Base-by-base conservation (phyloP, 2,329 filamentous ascomycete genomes). In the Neobulgaria alba region DNA sequence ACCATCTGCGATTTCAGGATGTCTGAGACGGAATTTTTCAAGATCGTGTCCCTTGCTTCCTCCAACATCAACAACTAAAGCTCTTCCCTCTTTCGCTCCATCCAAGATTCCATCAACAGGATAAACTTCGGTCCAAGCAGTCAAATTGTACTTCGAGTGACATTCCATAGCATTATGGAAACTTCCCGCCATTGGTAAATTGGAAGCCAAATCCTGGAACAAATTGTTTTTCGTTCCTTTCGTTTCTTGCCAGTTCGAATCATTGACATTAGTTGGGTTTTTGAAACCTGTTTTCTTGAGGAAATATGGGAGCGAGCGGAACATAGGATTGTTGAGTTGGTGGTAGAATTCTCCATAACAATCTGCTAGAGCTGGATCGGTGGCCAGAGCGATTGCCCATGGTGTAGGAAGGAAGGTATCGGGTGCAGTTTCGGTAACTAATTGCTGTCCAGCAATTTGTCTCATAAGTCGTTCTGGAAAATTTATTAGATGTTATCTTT, bases 91-190 rank as follows among this genome's bases (percentile, higher is more conserved):
- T 29, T 56, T 57, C 4, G 51, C 51, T 0, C 39, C 55, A 3
- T 43, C 38, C 2, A 63, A n/a, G n/a, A n/a, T n/a, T n/a, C n/a
- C n/a, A n/a, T n/a, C 16, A 5, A 65, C 39, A 4, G 45, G 53
- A 33, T 60, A 62, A 1, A 64, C 45, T 5, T 63, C 59, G 0
- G 57, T 49, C 63, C 63, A 66, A 7, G 61, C 46, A 3, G 58
- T 61, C 19, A 63, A 52, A 38, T 63, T 65, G 46, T 61, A 59
- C 35, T 57, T 57, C 16, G 60, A 62, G 38, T 64, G 61, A 39
- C 61, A 62, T 40, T 62, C 55, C 61, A 65, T 65, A 2, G 57
- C 57, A 38, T 61, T 53, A 30, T 59, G 58, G 43, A 65, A 64
- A 31, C 59, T 52, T 14, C 3, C 51, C 42, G 54, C 55, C n/a